Conservation (phyloP, 495 filamentous ascomycete species). For the Penicillium parvum region DNA sequence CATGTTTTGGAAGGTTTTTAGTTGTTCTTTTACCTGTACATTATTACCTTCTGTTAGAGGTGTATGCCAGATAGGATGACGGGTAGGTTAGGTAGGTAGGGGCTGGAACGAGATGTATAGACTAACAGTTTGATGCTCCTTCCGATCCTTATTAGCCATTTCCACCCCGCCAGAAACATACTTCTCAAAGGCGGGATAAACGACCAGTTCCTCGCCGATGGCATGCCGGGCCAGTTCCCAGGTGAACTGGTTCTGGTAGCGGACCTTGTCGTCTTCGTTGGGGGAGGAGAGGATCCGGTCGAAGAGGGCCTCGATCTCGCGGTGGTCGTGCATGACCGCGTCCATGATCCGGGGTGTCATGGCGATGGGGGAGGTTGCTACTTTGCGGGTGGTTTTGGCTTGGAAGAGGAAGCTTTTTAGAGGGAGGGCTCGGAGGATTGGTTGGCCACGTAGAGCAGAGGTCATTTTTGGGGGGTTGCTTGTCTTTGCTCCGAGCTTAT, state of each 20-base stretch:
- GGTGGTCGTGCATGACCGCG: conserved; percentile 59
- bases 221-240: conserved; percentile 68
- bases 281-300: conserved; percentile 49
- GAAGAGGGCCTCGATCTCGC: conserved; percentile 55
- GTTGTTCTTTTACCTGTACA: conserved; percentile 55
- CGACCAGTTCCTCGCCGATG: conserved; percentile 63
- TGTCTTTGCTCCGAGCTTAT: too few relatives aligned
- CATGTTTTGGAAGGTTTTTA: conserved; percentile 59
- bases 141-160: conserved; percentile 56
- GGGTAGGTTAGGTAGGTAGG: too few relatives aligned
- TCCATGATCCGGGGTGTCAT: conserved; percentile 32
- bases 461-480: too few relatives aligned
- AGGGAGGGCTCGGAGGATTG: too few relatives aligned
- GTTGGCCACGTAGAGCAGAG: too few relatives aligned
- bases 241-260: conserved; percentile 63
- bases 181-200: conserved; percentile 66
- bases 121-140: conserved; percentile 51
- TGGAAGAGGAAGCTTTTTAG: too few relatives aligned
- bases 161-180: conserved; percentile 43
- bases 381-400: too few relatives aligned
- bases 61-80: background rate
- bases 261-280: conserved; percentile 42
- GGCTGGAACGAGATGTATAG: too few relatives aligned
- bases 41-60: background rate
- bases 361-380: too few relatives aligned